These are phyloP conservation scores for Yarrowia keelungensis DNA, from an alignment of 805 yeast species.

Conservation along the genomic window DNA sequence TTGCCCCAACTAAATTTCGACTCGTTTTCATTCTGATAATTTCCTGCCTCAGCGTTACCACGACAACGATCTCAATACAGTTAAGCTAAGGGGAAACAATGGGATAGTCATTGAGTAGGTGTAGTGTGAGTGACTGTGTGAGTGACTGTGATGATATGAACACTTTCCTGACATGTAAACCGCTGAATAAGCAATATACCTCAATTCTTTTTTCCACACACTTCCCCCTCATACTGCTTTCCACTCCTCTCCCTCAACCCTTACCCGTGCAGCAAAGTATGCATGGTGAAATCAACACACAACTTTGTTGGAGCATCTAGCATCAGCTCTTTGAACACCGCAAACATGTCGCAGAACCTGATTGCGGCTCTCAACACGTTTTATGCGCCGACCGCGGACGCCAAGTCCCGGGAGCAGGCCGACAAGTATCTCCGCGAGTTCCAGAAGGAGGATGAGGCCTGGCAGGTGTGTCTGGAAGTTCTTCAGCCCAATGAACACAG, in stretches of 20 bases:
- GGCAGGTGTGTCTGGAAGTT: conserved; percentile 71
- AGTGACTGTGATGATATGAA: too few relatives aligned
- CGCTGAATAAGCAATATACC: too few relatives aligned
- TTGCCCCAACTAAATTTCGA: too few relatives aligned
- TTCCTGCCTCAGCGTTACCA: background rate
- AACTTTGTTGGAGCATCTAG: background rate
- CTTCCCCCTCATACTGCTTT: too few relatives aligned
- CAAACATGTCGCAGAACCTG: conserved; percentile 38
- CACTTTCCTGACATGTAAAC: too few relatives aligned
- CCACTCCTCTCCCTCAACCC: conserved; percentile 2
- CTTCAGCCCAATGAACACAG: conserved; percentile 53
- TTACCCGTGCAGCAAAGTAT: conserved; percentile 36
- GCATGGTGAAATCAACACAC: conserved; percentile 23
- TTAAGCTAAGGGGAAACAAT: background rate
- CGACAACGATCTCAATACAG: conserved; percentile 13
- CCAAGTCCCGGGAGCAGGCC: conserved; percentile 55
- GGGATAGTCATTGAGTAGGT: too few relatives aligned
- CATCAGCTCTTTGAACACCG: background rate
- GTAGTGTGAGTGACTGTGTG: too few relatives aligned
- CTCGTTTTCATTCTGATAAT: background rate
- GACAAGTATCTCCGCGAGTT: conserved; percentile 72
- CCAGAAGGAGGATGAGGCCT: conserved; percentile 73
- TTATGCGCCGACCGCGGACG: conserved; percentile 54
- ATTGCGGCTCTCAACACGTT: conserved; percentile 55
- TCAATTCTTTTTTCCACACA: too few relatives aligned